A percentile compares a stretch with the other conserved stretches of the same genome.
Evolutionary conservation across 306 rosid genomes (phyloP).

Genomic region (Styphnolobium japonicum): DNA sequence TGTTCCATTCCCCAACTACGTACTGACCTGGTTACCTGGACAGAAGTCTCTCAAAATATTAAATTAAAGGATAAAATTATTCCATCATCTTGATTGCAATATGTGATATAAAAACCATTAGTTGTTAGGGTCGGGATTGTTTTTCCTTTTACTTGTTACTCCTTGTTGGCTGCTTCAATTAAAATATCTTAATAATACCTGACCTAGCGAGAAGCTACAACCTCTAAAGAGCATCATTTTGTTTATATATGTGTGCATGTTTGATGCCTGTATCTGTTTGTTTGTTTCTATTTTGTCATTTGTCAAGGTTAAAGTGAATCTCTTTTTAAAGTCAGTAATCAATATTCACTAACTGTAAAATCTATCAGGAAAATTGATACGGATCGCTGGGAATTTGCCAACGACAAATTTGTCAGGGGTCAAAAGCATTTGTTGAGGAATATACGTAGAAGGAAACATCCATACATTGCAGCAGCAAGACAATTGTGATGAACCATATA

Average conservation of each 20-base stretch:
- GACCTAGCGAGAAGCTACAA: background rate
- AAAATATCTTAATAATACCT: background rate
- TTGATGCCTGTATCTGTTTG: background rate
- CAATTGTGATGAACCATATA: slow-evolving; percentile 35
- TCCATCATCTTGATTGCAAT: background rate
- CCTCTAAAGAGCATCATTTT: background rate
- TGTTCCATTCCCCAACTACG: background rate
- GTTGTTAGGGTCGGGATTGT: background rate
- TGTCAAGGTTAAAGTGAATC: background rate
- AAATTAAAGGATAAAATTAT: background rate
- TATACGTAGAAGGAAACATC: slow-evolving; percentile 69
- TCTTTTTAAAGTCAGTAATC: slow-evolving; percentile 7
- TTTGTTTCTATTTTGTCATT: background rate
- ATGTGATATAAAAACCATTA: background rate
- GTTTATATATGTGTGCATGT: background rate
- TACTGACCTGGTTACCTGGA: background rate
- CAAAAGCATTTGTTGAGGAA: slow-evolving; percentile 75
- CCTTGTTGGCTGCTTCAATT: background rate
- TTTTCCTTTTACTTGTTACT: background rate
- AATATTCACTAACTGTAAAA: slow-evolving; percentile 11
- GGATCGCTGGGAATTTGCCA: slow-evolving; percentile 87
- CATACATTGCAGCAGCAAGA: slow-evolving; percentile 44
- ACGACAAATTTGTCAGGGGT: slow-evolving; percentile 68
- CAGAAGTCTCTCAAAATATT: background rate
- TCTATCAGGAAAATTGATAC: slow-evolving; percentile 74